These are phyloP conservation scores for Euryodendron excelsum DNA, from an alignment of 148 eudicot genomes.

Conservation along the genomic window DNA sequence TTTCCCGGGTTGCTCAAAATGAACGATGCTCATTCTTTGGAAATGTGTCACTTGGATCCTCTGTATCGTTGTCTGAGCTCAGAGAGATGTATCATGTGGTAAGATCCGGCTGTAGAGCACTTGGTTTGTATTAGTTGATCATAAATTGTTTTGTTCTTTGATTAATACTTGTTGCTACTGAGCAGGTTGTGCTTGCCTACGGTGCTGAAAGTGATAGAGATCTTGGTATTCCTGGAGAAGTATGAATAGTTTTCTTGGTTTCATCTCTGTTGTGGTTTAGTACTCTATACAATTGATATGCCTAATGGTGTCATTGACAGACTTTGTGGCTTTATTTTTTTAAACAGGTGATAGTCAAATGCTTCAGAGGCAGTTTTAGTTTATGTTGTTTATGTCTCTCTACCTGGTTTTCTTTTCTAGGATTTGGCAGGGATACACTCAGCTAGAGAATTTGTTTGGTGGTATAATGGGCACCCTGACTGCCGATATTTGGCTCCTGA, in stretches of 20 bases:
- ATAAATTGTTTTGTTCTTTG: not conserved
- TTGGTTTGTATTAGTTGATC: conserved; percentile 1
- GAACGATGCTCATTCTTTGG: conserved; percentile 77
- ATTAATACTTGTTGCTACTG: conserved; percentile 10
- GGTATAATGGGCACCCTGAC: conserved; percentile 99
- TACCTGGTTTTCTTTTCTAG: conserved; percentile 29
- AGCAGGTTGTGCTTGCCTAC: conserved; percentile 93
- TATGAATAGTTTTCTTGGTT: conserved; percentile 22
- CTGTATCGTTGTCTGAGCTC: conserved; percentile 78
- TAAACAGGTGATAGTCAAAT: not conserved
- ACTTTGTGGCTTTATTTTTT: not conserved
- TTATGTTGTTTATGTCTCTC: not conserved
- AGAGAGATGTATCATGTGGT: conserved; percentile 87
- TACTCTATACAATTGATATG: not conserved
- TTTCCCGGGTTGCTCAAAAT: conserved; percentile 74
- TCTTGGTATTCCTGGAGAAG: conserved; percentile 92
- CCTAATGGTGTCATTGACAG: not conserved
- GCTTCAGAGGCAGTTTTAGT: not conserved
- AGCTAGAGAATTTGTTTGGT: conserved; percentile 98
- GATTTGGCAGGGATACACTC: conserved; percentile 68
- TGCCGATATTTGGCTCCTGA: conserved; percentile 66
- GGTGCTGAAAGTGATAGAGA: conserved; percentile 96
- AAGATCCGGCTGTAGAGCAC: conserved; percentile 29
- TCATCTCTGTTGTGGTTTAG: conserved; percentile 1
- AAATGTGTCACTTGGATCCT: conserved; percentile 82